Evolutionary conservation across 2,329 filamentous ascomycete genomes (phyloP).

Genomic region (Ambrosiella cleistominuta): DNA sequence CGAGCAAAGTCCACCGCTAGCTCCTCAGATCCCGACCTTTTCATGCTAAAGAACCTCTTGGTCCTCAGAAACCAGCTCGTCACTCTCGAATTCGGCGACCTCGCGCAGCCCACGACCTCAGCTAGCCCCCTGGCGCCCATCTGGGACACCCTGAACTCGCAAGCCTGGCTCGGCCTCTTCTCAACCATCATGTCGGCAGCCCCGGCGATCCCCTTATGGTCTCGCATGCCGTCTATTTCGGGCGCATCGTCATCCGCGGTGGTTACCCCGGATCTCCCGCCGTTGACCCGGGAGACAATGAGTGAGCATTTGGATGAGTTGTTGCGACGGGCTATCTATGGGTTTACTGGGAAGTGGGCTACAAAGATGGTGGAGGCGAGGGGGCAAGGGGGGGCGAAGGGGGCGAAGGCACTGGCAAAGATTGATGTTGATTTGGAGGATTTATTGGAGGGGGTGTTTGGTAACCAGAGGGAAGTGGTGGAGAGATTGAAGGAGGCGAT

Average conservation of each 20-base stretch:
- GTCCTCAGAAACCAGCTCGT: slow-evolving; percentile 92
- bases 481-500: slow-evolving; percentile 44
- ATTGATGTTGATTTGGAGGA: slow-evolving; percentile 39
- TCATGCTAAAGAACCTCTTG: slow-evolving; percentile 86
- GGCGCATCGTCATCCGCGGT: slow-evolving; percentile 20
- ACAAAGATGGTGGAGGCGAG: slow-evolving; percentile 33
- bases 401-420: slow-evolving; percentile 32
- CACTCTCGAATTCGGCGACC: slow-evolving; percentile 76
- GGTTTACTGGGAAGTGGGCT: slow-evolving; percentile 44
- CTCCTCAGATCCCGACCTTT: slow-evolving; percentile 62
- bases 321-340: slow-evolving; percentile 43
- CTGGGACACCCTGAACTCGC: slow-evolving; percentile 43
- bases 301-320: slow-evolving; percentile 48
- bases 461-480: slow-evolving; percentile 40
- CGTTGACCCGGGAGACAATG: slow-evolving; percentile 35
- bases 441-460: slow-evolving; percentile 39
- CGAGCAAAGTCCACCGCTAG: slow-evolving; percentile 45
- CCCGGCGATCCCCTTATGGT: slow-evolving; percentile 26
- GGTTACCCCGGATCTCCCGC: slow-evolving; percentile 1
- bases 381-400: slow-evolving; percentile 33
- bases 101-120: slow-evolving; percentile 27
- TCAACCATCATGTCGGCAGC: slow-evolving; percentile 32
- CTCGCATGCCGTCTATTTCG: slow-evolving; percentile 15
- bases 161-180: slow-evolving; percentile 42
- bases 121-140: slow-evolving; percentile 38